These are phyloP conservation scores for Penicillium crustosum DNA, from an alignment of 2,329 filamentous ascomycete species.

Conservation along the genomic window DNA sequence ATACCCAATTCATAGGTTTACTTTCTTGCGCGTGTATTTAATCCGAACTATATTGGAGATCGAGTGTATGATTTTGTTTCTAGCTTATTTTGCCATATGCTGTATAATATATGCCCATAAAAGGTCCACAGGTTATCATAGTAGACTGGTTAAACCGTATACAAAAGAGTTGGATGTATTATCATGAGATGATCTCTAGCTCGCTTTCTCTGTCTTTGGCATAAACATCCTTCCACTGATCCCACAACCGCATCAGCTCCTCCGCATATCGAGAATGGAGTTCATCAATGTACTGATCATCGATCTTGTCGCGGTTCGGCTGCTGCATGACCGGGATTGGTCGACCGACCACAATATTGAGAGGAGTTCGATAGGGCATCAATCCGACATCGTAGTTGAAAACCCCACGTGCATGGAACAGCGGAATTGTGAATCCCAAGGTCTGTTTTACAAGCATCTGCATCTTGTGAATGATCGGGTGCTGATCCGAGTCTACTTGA, in stretches of 20 bases:
- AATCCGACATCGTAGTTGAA: conserved; percentile 98
- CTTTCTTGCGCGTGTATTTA: conserved; percentile 17
- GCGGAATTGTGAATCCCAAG: conserved; percentile 88
- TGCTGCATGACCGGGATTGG: conserved; percentile 70
- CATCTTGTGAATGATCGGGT: conserved; percentile 74
- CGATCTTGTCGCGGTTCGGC: conserved; percentile 59
- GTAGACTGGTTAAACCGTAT: neutral
- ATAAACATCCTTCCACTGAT: conserved; percentile 49
- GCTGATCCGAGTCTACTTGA: conserved; percentile 73
- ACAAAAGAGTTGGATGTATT: neutral
- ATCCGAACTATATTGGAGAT: conserved; percentile 2
- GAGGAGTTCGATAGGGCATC: conserved; percentile 84
- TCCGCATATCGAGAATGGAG: conserved; percentile 76
- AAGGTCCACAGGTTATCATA: neutral
- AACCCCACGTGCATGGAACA: conserved; percentile 85
- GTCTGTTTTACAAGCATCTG: conserved; percentile 83
- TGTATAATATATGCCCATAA: conserved; percentile 6
- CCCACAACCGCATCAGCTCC: conserved; percentile 52
- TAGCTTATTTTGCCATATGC: neutral
- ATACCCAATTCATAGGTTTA: conserved; percentile 25
- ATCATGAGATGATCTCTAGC: conserved; percentile 45
- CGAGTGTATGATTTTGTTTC: conserved; percentile 4
- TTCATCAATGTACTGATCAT: conserved; percentile 73
- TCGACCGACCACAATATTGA: conserved; percentile 86
- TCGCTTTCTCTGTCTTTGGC: conserved; percentile 45